phyloP scores from a whole-genome alignment of 352 stramenopile genomes.

The Plasmopara halstedii region DNA sequence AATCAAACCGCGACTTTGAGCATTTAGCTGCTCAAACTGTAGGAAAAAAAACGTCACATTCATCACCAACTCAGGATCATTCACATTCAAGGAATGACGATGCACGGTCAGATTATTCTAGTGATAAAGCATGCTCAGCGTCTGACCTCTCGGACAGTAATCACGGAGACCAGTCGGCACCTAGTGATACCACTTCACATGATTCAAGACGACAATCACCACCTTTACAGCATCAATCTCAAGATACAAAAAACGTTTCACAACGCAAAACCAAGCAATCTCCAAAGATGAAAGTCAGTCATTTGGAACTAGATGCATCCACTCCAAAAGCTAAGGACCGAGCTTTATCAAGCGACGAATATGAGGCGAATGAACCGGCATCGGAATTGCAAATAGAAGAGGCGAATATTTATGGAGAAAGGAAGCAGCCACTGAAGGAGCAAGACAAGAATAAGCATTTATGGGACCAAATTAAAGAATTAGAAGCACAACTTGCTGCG shows the following conservation, averaged over 20 bases:
- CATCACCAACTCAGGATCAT: conserved; percentile 3
- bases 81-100: conserved; percentile 1
- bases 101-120: not conserved
- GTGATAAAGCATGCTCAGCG: not conserved
- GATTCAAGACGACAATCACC: conserved; percentile 2
- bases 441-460: conserved; percentile 58
- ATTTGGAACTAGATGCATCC: conserved; percentile 14
- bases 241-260: conserved; percentile 1
- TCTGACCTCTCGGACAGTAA: not conserved
- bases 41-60: conserved; percentile 1
- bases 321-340: conserved; percentile 1
- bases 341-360: conserved; percentile 2
- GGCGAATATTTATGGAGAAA: conserved; percentile 58
- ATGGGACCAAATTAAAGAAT: conserved; percentile 28
- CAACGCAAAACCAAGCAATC: conserved; percentile 15
- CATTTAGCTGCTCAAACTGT: too few relatives aligned
- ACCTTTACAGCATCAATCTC: conserved; percentile 6
- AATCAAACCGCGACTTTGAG: too few relatives aligned
- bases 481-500: conserved; percentile 28
- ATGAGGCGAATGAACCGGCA: conserved; percentile 22
- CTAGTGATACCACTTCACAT: conserved; percentile 2
- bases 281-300: conserved; percentile 22
- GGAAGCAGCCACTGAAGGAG: conserved; percentile 56
- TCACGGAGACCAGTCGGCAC: conserved; percentile 1
- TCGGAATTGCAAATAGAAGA: conserved; percentile 59